Percentiles rank a stretch among this genome's conserved stretches.
These are phyloP conservation scores for Debaryomyces hansenii DNA, from an alignment of 805 yeast species.

Conservation along the genomic window DNA sequence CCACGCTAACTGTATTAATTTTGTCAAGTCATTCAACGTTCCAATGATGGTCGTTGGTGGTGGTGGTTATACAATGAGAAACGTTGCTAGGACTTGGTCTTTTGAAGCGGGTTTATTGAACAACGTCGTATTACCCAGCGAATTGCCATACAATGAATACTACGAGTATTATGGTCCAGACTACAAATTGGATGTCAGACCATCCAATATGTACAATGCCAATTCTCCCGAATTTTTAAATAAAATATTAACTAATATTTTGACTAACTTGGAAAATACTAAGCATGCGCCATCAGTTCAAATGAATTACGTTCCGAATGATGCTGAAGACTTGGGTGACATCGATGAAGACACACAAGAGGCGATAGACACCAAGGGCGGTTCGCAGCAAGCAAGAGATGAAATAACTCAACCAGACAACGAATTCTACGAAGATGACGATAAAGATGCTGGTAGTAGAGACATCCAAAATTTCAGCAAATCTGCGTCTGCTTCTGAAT, in stretches of 20 bases:
- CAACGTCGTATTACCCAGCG: conserved; percentile 72
- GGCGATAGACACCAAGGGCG: conserved; percentile 88
- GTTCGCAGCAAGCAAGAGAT: conserved; percentile 83
- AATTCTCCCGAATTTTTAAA: conserved; percentile 90
- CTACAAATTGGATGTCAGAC: conserved; percentile 90
- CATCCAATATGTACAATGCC: conserved; percentile 95
- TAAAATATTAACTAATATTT: conserved; percentile 75
- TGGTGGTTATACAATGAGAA: conserved; percentile 97
- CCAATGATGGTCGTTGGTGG: conserved; percentile 96
- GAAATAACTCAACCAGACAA: conserved; percentile 65
- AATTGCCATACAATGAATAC: conserved; percentile 90
- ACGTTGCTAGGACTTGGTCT: conserved; percentile 94
- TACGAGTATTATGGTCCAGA: conserved; percentile 98
- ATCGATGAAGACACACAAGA: conserved; percentile 79
- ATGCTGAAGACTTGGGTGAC: conserved; percentile 82
- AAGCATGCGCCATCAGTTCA: conserved; percentile 97
- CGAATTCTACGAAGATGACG: conserved; percentile 75
- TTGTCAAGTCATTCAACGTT: conserved; percentile 78
- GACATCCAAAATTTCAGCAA: conserved; percentile 17
- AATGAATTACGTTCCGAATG: conserved; percentile 84
- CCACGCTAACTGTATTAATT: conserved; percentile 94
- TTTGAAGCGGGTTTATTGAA: conserved; percentile 88
- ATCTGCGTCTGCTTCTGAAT: conserved; percentile 1
- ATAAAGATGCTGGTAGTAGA: conserved; percentile 40
- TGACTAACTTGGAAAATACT: conserved; percentile 81